Conservation (phyloP, 1,284 basidiomycete species). For the Pseudozyma flocculosa region DNA sequence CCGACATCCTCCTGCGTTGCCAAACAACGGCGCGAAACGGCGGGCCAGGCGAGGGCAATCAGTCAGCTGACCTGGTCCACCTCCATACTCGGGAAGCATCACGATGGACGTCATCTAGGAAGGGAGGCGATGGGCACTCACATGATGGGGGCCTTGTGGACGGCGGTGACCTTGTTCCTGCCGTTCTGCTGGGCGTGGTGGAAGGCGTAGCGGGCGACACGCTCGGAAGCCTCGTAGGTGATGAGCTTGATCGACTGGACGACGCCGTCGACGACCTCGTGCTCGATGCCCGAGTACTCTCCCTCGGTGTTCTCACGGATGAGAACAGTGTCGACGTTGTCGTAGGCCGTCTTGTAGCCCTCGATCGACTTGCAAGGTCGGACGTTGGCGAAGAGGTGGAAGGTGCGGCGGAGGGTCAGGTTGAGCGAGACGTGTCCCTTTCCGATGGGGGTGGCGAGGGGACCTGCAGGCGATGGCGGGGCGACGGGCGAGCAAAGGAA, state of each 20-base stretch:
- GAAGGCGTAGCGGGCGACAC: constrained; percentile 98
- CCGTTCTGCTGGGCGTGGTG: constrained; percentile 88
- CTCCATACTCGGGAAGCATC: too few species aligned
- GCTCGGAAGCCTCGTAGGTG: constrained; percentile 97
- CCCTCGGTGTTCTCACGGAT: constrained; percentile 99
- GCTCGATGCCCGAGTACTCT: constrained; percentile 99
- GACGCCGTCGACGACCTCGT: constrained; percentile 95
- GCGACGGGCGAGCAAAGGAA: constrained; percentile 1
- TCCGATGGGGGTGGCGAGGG: constrained; percentile 70
- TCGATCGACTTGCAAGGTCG: constrained; percentile 93
- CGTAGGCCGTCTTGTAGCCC: constrained; percentile 97
- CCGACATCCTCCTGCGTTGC: constrained; percentile 81
- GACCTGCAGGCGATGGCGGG: constrained; percentile 14
- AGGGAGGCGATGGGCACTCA: too few species aligned
- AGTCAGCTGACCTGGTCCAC: too few species aligned
- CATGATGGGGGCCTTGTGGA: constrained; percentile 99
- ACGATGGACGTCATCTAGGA: too few species aligned
- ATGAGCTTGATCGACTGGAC: constrained; percentile 99
- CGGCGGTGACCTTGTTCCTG: constrained; percentile 90
- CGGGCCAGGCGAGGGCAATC: too few species aligned
- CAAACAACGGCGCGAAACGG: too few species aligned
- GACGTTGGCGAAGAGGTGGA: constrained; percentile 98
- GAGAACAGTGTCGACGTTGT: constrained; percentile 95
- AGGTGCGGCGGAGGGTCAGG: constrained; percentile 91
- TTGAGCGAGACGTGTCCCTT: constrained; percentile 99